Evolutionary conservation across 2,329 filamentous ascomycete species (phyloP).

Genomic region (Purpureocillium lavendulum): DNA sequence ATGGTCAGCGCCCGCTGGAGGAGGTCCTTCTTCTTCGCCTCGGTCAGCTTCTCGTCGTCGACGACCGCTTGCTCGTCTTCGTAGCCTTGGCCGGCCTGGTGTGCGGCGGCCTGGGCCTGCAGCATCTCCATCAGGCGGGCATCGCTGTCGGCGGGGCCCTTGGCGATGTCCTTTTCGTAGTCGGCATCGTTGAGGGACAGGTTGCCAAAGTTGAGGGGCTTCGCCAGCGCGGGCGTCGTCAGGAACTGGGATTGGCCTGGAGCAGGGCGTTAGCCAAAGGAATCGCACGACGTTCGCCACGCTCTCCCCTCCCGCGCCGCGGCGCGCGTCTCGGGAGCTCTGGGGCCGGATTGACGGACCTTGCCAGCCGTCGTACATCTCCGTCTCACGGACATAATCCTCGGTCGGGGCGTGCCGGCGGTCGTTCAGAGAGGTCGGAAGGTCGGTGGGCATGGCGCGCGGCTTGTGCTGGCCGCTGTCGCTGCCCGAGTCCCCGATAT

Average conservation of each 20-base stretch:
- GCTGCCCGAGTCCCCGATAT: slow-evolving; percentile 41
- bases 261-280: slow-evolving; percentile 14
- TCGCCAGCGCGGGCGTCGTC: slow-evolving; percentile 75
- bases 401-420: slow-evolving; percentile 60
- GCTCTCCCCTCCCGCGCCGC: neutral
- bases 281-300: slow-evolving; percentile 6
- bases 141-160: slow-evolving; percentile 65
- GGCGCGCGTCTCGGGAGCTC: neutral
- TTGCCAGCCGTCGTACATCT: slow-evolving; percentile 99
- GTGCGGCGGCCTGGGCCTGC: slow-evolving; percentile 79
- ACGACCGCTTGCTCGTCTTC: slow-evolving; percentile 76
- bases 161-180: slow-evolving; percentile 52
- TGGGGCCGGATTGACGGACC: slow-evolving; percentile 38
- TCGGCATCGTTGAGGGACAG: slow-evolving; percentile 76
- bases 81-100: slow-evolving; percentile 63
- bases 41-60: slow-evolving; percentile 62
- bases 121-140: slow-evolving; percentile 91
- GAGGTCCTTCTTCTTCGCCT: slow-evolving; percentile 68
- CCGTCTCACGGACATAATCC: slow-evolving; percentile 66
- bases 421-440: slow-evolving; percentile 89
- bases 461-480: slow-evolving; percentile 32
- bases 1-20: slow-evolving; percentile 87
- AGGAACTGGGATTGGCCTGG: slow-evolving; percentile 92
- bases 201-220: slow-evolving; percentile 73
- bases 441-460: slow-evolving; percentile 64